A percentile compares a stretch with the other conserved stretches of the same genome.
These are phyloP conservation scores for Annulohypoxylon truncatum DNA, from an alignment of 2,329 filamentous ascomycete genomes.

Conservation along the genomic window DNA sequence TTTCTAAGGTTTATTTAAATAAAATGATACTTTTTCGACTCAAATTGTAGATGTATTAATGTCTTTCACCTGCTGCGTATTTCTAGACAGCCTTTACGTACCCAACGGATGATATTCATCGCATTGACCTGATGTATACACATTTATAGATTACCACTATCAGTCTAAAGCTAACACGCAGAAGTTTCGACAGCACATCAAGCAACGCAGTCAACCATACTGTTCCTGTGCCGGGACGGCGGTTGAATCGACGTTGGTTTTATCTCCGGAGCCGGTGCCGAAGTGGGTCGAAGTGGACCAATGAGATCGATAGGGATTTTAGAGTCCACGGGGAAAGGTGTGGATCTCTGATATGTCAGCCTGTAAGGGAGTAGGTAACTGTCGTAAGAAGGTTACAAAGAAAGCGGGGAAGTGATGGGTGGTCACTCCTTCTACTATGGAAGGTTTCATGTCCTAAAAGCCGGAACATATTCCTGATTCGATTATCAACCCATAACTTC, in stretches of 20 bases:
- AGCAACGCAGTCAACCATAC: neutral
- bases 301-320: neutral
- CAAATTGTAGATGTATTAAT: too few relatives aligned
- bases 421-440: constrained; percentile 1
- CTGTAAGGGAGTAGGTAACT: too few relatives aligned
- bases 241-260: constrained; percentile 3
- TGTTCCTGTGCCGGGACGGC: neutral
- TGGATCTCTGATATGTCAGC: neutral
- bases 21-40: too few relatives aligned
- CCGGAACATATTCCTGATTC: constrained; percentile 18
- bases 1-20: too few relatives aligned
- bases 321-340: neutral
- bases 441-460: constrained; percentile 17
- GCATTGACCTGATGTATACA: too few relatives aligned
- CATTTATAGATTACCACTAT: too few relatives aligned
- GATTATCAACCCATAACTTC: constrained; percentile 24
- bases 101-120: too few relatives aligned
- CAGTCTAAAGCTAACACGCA: too few relatives aligned
- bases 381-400: neutral
- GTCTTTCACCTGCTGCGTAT: too few relatives aligned
- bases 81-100: too few relatives aligned
- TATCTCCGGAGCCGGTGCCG: constrained; percentile 6
- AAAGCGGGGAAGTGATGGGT: neutral
- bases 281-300: neutral
- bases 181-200: neutral